These are phyloP conservation scores for Colletotrichum sp. DNA, from an alignment of 2,329 filamentous ascomycete genomes.

Conservation along the genomic window DNA sequence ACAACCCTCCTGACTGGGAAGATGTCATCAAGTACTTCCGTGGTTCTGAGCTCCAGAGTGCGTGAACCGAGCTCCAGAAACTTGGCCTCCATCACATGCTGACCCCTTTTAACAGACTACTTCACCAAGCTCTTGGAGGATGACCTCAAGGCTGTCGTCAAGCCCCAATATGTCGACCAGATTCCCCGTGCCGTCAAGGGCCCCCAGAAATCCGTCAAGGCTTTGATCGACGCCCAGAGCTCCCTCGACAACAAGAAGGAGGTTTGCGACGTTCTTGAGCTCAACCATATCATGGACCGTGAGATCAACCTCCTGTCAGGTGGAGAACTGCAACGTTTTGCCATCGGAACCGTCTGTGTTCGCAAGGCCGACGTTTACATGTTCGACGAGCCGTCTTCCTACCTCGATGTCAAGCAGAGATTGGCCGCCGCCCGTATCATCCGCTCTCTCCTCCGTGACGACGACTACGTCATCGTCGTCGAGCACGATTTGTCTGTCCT, in stretches of 20 bases:
- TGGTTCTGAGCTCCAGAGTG: conserved; percentile 96
- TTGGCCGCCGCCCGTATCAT: conserved; percentile 91
- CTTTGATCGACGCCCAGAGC: conserved; percentile 76
- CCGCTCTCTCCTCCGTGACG: conserved; percentile 82
- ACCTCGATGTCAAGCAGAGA: conserved; percentile 99
- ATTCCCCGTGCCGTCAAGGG: conserved; percentile 91
- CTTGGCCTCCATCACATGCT: neutral
- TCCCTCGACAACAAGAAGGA: conserved; percentile 82
- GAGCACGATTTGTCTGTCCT: conserved; percentile 99
- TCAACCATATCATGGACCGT: conserved; percentile 88
- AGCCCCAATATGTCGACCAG: conserved; percentile 99
- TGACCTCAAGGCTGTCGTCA: conserved; percentile 95
- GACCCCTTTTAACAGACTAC: conserved; percentile 65
- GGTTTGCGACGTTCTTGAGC: conserved; percentile 82
- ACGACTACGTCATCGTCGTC: conserved; percentile 98
- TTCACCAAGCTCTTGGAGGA: conserved; percentile 98
- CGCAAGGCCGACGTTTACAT: conserved; percentile 98
- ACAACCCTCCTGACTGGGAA: conserved; percentile 98
- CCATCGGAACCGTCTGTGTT: conserved; percentile 93
- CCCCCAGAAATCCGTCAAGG: conserved; percentile 77
- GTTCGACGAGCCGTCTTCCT: conserved; percentile 99
- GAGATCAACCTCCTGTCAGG: conserved; percentile 90
- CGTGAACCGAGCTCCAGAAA: conserved; percentile 33
- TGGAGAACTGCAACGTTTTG: conserved; percentile 97
- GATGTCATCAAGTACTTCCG: conserved; percentile 98